Evolutionary conservation across 352 stramenopile genomes (phyloP).

Genomic region (Globisporangium paroecandrum): DNA sequence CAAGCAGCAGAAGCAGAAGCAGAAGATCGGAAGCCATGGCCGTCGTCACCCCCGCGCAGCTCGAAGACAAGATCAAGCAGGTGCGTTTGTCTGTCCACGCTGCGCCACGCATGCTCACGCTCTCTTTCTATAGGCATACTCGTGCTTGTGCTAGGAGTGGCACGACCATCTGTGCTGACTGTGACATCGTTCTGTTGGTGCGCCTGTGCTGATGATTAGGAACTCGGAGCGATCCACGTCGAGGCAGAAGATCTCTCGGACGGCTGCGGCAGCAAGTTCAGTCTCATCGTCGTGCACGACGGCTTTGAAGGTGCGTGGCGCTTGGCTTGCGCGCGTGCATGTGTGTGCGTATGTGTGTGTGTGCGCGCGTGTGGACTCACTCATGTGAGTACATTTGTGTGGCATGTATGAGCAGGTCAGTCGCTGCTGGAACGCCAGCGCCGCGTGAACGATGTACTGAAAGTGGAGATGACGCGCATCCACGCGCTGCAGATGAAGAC

Average conservation of each 20-base stretch:
- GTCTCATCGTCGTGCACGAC: constrained; percentile 74
- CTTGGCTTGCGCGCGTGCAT: neutral
- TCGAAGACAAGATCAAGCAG: constrained; percentile 55
- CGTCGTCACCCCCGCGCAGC: constrained; percentile 48
- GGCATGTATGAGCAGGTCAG: constrained; percentile 36
- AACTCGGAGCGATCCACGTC: constrained; percentile 63
- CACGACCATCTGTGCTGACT: neutral
- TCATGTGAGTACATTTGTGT: constrained; percentile 1
- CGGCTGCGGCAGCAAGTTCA: constrained; percentile 82
- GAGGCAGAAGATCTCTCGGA: constrained; percentile 79
- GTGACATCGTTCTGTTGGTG: neutral
- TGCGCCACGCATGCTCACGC: too few relatives aligned
- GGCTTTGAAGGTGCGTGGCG: constrained; percentile 60
- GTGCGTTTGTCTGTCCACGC: constrained; percentile 10
- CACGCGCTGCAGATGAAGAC: constrained; percentile 87
- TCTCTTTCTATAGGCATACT: neutral
- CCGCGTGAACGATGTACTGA: constrained; percentile 73
- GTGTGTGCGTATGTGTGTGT: neutral
- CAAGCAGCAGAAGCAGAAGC: neutral
- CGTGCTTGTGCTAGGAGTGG: neutral
- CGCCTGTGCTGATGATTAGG: constrained; percentile 16
- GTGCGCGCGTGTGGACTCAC: neutral
- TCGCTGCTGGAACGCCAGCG: constrained; percentile 75
- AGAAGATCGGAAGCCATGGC: constrained; percentile 23
- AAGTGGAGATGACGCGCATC: constrained; percentile 82